Percentiles rank a stretch among this genome's conserved stretches.
These are phyloP conservation scores for Achaetomium macrosporum DNA, from an alignment of 2,329 filamentous ascomycete genomes.

Conservation along the genomic window DNA sequence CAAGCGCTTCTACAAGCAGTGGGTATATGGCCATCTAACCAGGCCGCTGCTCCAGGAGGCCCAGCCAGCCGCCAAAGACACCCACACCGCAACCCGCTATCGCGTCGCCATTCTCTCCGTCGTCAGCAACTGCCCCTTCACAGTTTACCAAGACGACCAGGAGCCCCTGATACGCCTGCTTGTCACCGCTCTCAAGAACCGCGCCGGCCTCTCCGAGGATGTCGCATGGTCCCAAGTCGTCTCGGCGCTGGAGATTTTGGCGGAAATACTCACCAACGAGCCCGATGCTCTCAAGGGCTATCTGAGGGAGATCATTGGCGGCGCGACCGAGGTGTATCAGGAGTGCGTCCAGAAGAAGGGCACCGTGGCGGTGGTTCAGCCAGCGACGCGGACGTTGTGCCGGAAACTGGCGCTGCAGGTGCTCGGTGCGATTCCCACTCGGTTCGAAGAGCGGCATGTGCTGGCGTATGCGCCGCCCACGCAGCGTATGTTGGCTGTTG, in stretches of 20 bases:
- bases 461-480: conserved; percentile 40
- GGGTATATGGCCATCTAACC: conserved; percentile 42
- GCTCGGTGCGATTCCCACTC: conserved; percentile 41
- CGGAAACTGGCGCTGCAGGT: conserved; percentile 45
- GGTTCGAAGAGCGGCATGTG: conserved; percentile 44
- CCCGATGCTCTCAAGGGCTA: conserved; percentile 43
- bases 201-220: conserved; percentile 30
- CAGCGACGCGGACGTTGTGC: conserved; percentile 26
- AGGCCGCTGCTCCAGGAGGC: conserved; percentile 42
- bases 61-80: conserved; percentile 29
- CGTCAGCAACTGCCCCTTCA: conserved; percentile 44
- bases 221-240: conserved; percentile 34
- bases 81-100: conserved; percentile 34
- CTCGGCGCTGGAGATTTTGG: conserved; percentile 44
- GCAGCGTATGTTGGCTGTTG: conserved; percentile 42
- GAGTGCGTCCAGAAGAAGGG: conserved; percentile 20
- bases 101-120: conserved; percentile 45
- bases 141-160: conserved; percentile 48
- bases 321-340: conserved; percentile 35
- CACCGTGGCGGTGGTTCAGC: background rate
- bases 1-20: conserved; percentile 41
- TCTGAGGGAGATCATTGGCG: conserved; percentile 43
- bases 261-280: conserved; percentile 41
- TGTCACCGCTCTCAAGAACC: conserved; percentile 41
- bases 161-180: conserved; percentile 43